Evolutionary conservation across 345 rosid genomes (phyloP).

Genomic region (Eucalyptus virginea): DNA sequence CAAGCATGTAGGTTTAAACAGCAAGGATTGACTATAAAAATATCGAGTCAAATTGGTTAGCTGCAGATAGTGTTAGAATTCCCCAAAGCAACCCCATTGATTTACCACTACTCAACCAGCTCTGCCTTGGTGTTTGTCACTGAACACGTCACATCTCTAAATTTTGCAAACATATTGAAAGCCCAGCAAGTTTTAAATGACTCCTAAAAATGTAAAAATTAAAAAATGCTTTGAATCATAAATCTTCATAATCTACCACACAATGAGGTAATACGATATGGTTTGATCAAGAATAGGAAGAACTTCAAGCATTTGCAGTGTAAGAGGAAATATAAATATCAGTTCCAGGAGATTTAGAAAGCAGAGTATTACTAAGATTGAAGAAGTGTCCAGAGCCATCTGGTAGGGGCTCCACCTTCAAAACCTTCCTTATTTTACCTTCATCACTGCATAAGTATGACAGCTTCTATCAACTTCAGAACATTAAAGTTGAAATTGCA

Average conservation of each 20-base stretch:
- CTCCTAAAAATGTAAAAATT: not conserved
- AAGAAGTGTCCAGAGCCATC: slow-evolving; percentile 95
- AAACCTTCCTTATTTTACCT: slow-evolving; percentile 83
- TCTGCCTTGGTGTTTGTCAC: not conserved
- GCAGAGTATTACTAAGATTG: slow-evolving; percentile 62
- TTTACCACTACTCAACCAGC: not conserved
- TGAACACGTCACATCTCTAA: not conserved
- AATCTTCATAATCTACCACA: not conserved
- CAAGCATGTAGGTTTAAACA: not conserved
- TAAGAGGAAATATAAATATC: not conserved
- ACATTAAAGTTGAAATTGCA: not conserved
- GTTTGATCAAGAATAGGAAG: not conserved
- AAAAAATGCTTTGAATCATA: not conserved
- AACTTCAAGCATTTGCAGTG: not conserved
- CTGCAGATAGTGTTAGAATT: not conserved
- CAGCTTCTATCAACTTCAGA: not conserved
- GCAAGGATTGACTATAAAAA: not conserved
- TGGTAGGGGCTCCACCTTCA: slow-evolving; percentile 91
- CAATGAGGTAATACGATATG: not conserved
- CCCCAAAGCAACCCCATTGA: not conserved
- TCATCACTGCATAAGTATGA: slow-evolving; percentile 51
- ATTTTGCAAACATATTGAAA: not conserved
- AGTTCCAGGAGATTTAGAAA: not conserved
- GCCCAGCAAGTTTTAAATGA: not conserved
- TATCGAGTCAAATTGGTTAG: not conserved